A percentile compares a stretch with the other conserved stretches of the same genome.
These are phyloP conservation scores for Phytophthora boehmeriae DNA, from an alignment of 352 stramenopile species.

Conservation along the genomic window DNA sequence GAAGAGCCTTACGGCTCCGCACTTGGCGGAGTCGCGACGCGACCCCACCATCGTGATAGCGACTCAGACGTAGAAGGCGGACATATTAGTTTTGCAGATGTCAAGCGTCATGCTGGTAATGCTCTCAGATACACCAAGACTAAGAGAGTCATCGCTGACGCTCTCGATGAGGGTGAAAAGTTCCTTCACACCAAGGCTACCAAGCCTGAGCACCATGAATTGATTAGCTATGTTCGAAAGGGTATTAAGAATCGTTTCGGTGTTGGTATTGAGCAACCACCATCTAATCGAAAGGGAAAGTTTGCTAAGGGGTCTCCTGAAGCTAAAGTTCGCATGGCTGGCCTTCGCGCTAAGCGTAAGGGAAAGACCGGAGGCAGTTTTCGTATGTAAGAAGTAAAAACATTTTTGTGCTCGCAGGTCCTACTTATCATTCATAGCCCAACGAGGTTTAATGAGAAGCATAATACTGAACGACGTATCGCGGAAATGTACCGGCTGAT, in stretches of 20 bases:
- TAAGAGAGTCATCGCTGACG: neutral
- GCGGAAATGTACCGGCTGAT: conserved; percentile 1
- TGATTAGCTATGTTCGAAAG: neutral
- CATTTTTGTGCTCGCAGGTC: too few relatives aligned
- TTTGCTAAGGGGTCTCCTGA: neutral
- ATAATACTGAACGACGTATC: neutral
- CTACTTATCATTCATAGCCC: neutral
- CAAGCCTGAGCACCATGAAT: neutral
- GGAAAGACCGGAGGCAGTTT: neutral
- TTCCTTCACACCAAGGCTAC: neutral
- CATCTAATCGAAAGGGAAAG: too few relatives aligned
- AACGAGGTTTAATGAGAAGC: neutral
- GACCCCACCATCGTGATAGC: too few relatives aligned
- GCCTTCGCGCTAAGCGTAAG: conserved; percentile 3
- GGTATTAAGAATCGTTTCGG: neutral
- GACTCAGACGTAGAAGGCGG: too few relatives aligned
- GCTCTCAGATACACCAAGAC: conserved; percentile 2
- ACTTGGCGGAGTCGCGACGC: too few relatives aligned
- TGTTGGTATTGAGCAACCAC: neutral
- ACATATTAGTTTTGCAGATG: too few relatives aligned
- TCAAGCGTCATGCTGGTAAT: neutral
- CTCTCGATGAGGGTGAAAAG: neutral
- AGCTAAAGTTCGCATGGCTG: neutral
- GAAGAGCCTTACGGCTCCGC: too few relatives aligned
- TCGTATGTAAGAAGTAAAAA: neutral